phyloP scores from a whole-genome alignment of 2,329 filamentous ascomycete genomes.

The Cladophialophora carrionii region DNA sequence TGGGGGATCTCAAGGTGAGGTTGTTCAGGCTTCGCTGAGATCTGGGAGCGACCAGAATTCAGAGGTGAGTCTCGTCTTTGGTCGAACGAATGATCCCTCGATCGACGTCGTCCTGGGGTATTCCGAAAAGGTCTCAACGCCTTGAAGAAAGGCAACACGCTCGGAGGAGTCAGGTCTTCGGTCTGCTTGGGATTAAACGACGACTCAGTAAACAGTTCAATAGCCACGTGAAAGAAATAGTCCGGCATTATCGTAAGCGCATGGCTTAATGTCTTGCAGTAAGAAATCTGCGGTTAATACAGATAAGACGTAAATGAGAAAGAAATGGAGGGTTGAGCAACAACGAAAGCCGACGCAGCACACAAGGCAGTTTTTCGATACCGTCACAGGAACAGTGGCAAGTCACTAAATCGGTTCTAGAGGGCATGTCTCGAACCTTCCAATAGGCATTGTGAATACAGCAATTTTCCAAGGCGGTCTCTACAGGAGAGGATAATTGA shows the following conservation, averaged over 20 bases:
- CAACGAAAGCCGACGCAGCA: not conserved
- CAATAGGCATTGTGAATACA: not conserved
- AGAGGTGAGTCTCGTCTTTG: slow-evolving; percentile 17
- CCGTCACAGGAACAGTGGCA: not conserved
- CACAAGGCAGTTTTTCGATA: not conserved
- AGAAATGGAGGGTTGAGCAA: not conserved
- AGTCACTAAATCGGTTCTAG: not conserved
- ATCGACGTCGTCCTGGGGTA: slow-evolving; percentile 20
- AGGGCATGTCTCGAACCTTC: not conserved
- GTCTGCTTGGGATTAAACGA: slow-evolving; percentile 24
- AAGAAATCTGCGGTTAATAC: not conserved
- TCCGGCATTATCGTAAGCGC: slow-evolving; percentile 56
- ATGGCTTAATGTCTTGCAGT: slow-evolving; percentile 11
- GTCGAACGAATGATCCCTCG: slow-evolving; percentile 25
- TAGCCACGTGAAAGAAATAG: slow-evolving; percentile 66
- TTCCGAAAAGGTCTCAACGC: slow-evolving; percentile 35
- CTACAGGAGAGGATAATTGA: not conserved
- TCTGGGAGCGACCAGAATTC: slow-evolving; percentile 14
- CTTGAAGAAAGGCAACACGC: slow-evolving; percentile 32
- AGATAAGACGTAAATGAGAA: not conserved
- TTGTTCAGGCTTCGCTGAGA: not conserved
- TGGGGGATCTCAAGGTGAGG: slow-evolving; percentile 38
- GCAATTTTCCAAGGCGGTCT: not conserved
- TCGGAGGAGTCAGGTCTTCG: slow-evolving; percentile 15
- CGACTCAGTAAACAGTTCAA: slow-evolving; percentile 59